Conservation (phyloP, 1,284 basidiomycete genomes). For the Pascua sp. region DNA sequence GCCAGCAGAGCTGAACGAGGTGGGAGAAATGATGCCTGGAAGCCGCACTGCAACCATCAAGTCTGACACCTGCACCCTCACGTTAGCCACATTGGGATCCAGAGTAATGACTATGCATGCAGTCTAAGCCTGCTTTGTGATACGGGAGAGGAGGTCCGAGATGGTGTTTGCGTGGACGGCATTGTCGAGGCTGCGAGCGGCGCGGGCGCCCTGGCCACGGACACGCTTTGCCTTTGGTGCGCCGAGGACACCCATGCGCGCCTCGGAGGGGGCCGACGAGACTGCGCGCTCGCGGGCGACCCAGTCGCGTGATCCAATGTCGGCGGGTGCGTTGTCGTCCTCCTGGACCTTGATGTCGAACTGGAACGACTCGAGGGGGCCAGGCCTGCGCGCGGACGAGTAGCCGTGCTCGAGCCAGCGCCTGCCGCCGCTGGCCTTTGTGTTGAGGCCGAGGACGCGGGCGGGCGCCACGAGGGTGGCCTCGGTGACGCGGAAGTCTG, state of each 20-base stretch:
- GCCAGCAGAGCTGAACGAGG: no score
- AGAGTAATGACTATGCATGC: no score
- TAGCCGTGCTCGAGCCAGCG: conserved; percentile 3
- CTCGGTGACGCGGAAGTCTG: conserved; percentile 28
- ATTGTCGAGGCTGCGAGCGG: no score
- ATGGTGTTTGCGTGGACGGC: no score
- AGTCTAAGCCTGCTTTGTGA: no score
- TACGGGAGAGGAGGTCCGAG: no score
- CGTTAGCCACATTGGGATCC: no score
- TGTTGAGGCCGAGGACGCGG: conserved; percentile 28
- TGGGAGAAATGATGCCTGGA: no score
- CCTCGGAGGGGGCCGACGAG: conserved; percentile 2
- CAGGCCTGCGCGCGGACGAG: conserved; percentile 18
- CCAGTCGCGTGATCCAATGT: conserved; percentile 4
- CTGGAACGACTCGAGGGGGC: conserved; percentile 35
- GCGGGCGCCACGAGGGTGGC: conserved; percentile 30
- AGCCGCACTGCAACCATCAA: no score
- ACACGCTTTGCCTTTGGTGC: background rate
- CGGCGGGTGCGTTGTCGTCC: conserved; percentile 5
- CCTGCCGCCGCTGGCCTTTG: conserved; percentile 1
- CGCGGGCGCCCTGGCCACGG: background rate
- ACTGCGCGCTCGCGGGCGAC: conserved; percentile 10
- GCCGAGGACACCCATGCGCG: conserved; percentile 14
- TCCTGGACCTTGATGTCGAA: conserved; percentile 34
- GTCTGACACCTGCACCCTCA: no score